Conservation (phyloP, 805 yeast genomes). For the Sungouiozyma ichnusensis region DNA sequence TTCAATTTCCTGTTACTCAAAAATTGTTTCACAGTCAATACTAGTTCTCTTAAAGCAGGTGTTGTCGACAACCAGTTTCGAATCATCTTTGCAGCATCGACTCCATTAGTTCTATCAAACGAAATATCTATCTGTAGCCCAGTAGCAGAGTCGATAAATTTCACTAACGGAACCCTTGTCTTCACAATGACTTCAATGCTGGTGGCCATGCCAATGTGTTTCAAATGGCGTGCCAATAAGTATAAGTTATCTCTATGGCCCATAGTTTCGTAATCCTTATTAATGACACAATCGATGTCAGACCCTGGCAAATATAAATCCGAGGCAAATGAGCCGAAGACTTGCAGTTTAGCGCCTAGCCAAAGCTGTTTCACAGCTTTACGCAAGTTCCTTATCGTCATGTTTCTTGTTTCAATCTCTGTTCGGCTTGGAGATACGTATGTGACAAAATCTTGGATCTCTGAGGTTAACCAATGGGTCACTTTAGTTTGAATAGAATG, state of each 20-base stretch:
- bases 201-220: constrained; percentile 50
- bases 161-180: constrained; percentile 91
- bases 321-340: constrained; percentile 91
- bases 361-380: constrained; percentile 45
- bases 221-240: constrained; percentile 59
- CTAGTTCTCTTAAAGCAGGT: constrained; percentile 77
- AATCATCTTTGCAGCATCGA: constrained; percentile 71
- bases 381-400: constrained; percentile 52
- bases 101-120: constrained; percentile 75
- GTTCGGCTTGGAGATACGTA: constrained; percentile 75
- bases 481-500: constrained; percentile 68
- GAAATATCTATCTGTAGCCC: constrained; percentile 79
- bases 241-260: constrained; percentile 57
- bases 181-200: constrained; percentile 77
- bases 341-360: constrained; percentile 71
- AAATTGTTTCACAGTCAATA: constrained; percentile 76
- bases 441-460: constrained; percentile 72
- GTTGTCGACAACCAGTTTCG: constrained; percentile 59
- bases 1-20: constrained; percentile 66
- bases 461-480: constrained; percentile 79
- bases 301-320: constrained; percentile 93
- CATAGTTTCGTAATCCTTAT: constrained; percentile 47
- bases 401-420: constrained; percentile 61
- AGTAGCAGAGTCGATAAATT: constrained; percentile 66
- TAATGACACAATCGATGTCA: constrained; percentile 86